Evolutionary conservation across 495 filamentous ascomycete genomes (phyloP).

Genomic region (Aspergillus wentii): DNA sequence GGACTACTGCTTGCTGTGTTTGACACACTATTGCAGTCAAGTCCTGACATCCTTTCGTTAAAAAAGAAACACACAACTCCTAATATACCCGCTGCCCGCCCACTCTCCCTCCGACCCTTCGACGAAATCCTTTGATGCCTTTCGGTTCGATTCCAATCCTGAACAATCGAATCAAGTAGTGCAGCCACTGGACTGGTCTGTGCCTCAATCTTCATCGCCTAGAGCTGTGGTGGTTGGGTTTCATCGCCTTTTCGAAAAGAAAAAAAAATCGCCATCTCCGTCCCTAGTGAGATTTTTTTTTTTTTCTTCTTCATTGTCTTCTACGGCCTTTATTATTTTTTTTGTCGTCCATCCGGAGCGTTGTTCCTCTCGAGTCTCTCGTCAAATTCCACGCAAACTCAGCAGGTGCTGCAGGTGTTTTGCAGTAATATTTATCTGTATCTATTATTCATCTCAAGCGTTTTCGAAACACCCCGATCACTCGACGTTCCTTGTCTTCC

Average conservation of each 20-base stretch:
- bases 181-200: constrained; percentile 52
- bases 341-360: constrained; percentile 1
- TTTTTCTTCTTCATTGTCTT: constrained; percentile 13
- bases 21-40: constrained; percentile 44
- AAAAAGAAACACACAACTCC: constrained; percentile 13
- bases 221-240: constrained; percentile 17
- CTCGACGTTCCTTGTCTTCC: constrained; percentile 9
- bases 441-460: constrained; percentile 28
- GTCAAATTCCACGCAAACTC: constrained; percentile 55
- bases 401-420: constrained; percentile 89
- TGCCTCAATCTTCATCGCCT: constrained; percentile 33
- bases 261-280: constrained; percentile 9
- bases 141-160: constrained; percentile 18
- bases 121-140: constrained; percentile 15
- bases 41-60: constrained; percentile 40
- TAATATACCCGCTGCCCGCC: constrained; percentile 10
- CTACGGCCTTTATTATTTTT: constrained; percentile 11
- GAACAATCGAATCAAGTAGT: constrained; percentile 25
- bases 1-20: constrained; percentile 39
- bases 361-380: constrained; percentile 4
- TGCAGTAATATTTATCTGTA: constrained; percentile 43
- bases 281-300: constrained; percentile 22
- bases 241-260: constrained; percentile 3
- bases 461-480: constrained; percentile 5
- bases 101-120: constrained; percentile 4